phyloP scores from a whole-genome alignment of 2,329 filamentous ascomycete species.

The Fusarium pseudoanthophilum region DNA sequence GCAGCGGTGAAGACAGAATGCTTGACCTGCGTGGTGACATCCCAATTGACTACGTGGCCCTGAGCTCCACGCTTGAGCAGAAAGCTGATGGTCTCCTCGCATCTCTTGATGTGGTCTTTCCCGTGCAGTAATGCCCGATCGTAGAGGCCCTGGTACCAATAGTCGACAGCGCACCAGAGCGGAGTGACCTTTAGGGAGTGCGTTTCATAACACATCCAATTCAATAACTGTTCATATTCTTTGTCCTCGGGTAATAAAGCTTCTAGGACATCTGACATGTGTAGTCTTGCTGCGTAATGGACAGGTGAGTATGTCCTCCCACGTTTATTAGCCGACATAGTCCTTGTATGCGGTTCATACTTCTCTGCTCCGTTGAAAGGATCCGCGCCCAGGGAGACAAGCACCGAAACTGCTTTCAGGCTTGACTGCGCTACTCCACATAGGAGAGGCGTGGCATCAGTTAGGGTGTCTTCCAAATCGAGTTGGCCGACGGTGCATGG shows the following conservation, averaged over 20 bases:
- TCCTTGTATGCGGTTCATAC: neutral
- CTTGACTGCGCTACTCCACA: neutral
- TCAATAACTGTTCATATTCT: neutral
- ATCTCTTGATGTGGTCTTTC: neutral
- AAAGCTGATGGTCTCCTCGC: neutral
- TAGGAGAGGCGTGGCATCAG: neutral
- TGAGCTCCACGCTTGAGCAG: neutral
- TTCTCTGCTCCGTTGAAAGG: neutral
- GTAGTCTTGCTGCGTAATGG: neutral
- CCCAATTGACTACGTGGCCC: neutral
- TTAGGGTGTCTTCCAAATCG: neutral
- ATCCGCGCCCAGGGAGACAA: fast-evolving
- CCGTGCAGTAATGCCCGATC: fast-evolving
- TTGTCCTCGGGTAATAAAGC: neutral
- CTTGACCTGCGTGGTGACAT: neutral
- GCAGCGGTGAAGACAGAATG: neutral
- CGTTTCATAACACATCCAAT: neutral
- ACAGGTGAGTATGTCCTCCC: neutral
- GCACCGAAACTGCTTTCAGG: neutral
- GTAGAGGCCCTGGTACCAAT: neutral
- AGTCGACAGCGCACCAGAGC: neutral
- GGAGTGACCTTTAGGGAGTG: neutral
- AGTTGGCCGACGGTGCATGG: neutral
- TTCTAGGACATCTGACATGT: neutral
- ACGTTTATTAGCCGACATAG: neutral